Conservation (phyloP, 768 basidiomycete genomes). For the Leccinum olivaceopallidum region DNA sequence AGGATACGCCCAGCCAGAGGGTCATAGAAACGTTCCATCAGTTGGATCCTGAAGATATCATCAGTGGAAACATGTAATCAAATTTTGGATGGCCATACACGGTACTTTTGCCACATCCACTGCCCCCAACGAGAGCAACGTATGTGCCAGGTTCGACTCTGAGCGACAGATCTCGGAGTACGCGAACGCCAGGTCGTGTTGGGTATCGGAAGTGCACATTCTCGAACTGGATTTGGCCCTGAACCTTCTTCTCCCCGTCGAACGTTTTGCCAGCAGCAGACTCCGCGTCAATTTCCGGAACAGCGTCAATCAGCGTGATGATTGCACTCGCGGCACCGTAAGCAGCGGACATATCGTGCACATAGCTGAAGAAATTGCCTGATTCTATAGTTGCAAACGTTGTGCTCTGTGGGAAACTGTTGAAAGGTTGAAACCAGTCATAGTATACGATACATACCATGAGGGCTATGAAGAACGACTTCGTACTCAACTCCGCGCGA, state of each 20-base stretch:
- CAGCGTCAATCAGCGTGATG: conserved; percentile 71
- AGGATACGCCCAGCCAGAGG: conserved; percentile 70
- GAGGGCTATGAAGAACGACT: conserved; percentile 76
- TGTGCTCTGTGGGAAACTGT: conserved; percentile 18
- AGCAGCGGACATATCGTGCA: conserved; percentile 87
- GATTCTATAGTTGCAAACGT: conserved; percentile 86
- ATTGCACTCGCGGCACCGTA: conserved; percentile 75
- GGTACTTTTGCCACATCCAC: conserved; percentile 84
- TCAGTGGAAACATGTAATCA: neutral
- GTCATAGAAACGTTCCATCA: conserved; percentile 86
- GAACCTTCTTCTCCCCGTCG: conserved; percentile 38
- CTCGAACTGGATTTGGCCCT: conserved; percentile 74
- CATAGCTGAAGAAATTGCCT: conserved; percentile 80
- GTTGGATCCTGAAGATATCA: conserved; percentile 55
- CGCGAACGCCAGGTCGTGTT: conserved; percentile 81
- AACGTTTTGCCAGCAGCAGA: conserved; percentile 60
- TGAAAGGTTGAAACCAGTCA: conserved; percentile 1
- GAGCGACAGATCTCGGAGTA: conserved; percentile 75
- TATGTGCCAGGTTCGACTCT: conserved; percentile 76
- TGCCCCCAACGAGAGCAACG: conserved; percentile 79
- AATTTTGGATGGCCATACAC: conserved; percentile 45
- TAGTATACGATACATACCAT: conserved; percentile 51
- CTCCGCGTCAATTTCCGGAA: conserved; percentile 80
- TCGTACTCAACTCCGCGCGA: too few species aligned
- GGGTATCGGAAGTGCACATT: conserved; percentile 90